Evolutionary conservation across 495 filamentous ascomycete genomes (phyloP).

Genomic region (Lepraria neglecta): DNA sequence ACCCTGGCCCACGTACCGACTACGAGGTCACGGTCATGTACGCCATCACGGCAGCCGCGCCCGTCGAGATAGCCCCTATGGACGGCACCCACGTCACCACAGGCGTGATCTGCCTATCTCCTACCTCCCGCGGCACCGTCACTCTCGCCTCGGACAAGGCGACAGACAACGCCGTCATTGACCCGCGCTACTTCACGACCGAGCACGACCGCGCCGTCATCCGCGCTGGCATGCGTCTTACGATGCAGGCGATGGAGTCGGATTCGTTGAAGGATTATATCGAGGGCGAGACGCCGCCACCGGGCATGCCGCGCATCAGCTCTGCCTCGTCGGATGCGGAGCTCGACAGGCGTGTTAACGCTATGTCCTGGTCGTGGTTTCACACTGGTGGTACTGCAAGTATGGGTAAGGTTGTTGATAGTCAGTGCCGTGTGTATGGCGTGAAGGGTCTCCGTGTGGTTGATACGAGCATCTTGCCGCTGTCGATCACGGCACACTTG

Average conservation of each 20-base stretch:
- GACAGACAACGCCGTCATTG: slow-evolving; percentile 14
- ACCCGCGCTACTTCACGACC: slow-evolving; percentile 41
- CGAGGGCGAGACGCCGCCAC: slow-evolving; percentile 11
- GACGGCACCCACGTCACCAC: slow-evolving; percentile 12
- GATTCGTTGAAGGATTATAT: neutral
- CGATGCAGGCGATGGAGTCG: slow-evolving; percentile 1
- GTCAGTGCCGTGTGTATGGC: slow-evolving; percentile 23
- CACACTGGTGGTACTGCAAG: slow-evolving; percentile 9
- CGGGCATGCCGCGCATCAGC: slow-evolving; percentile 1
- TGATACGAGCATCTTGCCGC: slow-evolving; percentile 30
- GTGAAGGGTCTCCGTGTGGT: slow-evolving; percentile 27
- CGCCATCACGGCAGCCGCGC: no score
- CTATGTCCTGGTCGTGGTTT: slow-evolving; percentile 1
- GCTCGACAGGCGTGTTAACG: slow-evolving; percentile 8
- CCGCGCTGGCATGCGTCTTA: slow-evolving; percentile 4
- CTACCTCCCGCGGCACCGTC: slow-evolving; percentile 12
- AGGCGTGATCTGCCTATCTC: neutral
- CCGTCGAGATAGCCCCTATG: no score
- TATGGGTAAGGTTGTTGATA: slow-evolving; percentile 31
- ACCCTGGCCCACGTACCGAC: no score
- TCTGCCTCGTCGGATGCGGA: slow-evolving; percentile 1
- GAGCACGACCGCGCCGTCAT: slow-evolving; percentile 20
- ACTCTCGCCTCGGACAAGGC: slow-evolving; percentile 7
- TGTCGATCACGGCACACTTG: slow-evolving; percentile 24
- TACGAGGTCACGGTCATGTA: no score